Evolutionary conservation across 2,329 filamentous ascomycete genomes (phyloP).

Genomic region (Neoascochyta sp.): DNA sequence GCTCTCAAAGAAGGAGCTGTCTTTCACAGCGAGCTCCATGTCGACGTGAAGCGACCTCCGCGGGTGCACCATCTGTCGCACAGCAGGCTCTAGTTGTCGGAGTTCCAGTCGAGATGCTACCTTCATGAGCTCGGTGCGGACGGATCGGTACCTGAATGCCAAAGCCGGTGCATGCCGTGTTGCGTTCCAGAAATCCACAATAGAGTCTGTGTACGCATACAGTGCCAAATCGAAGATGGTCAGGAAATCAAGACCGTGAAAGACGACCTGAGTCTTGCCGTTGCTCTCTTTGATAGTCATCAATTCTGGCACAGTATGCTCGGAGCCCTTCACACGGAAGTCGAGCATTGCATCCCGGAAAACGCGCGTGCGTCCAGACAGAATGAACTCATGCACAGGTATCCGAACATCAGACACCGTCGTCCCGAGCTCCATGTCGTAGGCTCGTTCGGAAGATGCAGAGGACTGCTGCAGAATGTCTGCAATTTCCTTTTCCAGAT

Average conservation of each 20-base stretch:
- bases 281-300: conserved; percentile 54
- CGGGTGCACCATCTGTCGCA: conserved; percentile 68
- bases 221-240: conserved; percentile 75
- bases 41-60: conserved; percentile 64
- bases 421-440: conserved; percentile 49
- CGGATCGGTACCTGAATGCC: conserved; percentile 71
- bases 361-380: conserved; percentile 68
- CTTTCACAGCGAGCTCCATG: conserved; percentile 64
- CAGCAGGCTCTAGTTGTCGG: conserved; percentile 68
- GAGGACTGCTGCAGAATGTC: conserved; percentile 40
- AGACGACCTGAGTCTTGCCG: conserved; percentile 57
- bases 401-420: conserved; percentile 66
- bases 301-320: conserved; percentile 57
- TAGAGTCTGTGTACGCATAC: conserved; percentile 74
- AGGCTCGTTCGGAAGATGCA: conserved; percentile 42
- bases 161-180: conserved; percentile 61
- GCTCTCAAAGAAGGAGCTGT: conserved; percentile 70
- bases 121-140: conserved; percentile 84
- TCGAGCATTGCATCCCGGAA: conserved; percentile 58
- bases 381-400: conserved; percentile 77
- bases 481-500: conserved; percentile 62
- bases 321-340: conserved; percentile 53
- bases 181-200: conserved; percentile 85
- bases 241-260: conserved; percentile 70
- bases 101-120: conserved; percentile 70